phyloP scores from a whole-genome alignment of 805 yeast species.

The Candida ortonii region DNA sequence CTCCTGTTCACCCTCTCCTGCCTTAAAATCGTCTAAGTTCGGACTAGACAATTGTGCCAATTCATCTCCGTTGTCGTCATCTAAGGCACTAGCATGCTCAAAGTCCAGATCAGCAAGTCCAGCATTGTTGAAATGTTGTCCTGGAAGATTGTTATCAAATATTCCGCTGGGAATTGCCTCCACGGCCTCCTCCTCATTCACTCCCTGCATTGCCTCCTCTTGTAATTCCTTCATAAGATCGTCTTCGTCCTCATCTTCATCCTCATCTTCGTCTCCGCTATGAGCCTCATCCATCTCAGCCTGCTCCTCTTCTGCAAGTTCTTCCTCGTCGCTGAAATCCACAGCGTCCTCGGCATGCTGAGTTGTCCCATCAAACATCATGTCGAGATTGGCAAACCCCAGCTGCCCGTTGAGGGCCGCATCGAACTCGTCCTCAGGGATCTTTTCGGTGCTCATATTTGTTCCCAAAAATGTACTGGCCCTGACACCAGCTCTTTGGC shows the following conservation, averaged over 20 bases:
- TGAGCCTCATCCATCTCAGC: conserved; percentile 40
- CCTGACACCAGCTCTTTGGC: too few species aligned
- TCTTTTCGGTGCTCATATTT: too few species aligned
- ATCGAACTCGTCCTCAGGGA: conserved; percentile 35
- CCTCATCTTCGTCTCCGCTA: conserved; percentile 39
- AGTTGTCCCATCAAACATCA: conserved; percentile 46
- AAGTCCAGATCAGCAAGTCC: conserved; percentile 32
- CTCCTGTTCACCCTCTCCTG: conserved; percentile 27
- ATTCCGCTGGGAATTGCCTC: conserved; percentile 29
- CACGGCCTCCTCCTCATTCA: conserved; percentile 31
- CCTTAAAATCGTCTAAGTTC: conserved; percentile 1
- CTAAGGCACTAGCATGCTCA: conserved; percentile 27
- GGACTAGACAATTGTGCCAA: conserved; percentile 3
- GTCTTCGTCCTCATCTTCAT: conserved; percentile 33
- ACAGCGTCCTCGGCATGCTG: conserved; percentile 89
- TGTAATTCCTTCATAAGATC: conserved; percentile 39
- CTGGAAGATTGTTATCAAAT: conserved; percentile 33
- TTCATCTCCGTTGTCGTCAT: conserved; percentile 23
- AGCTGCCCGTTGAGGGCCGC: conserved; percentile 33
- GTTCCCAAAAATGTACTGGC: too few species aligned
- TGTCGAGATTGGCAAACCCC: conserved; percentile 29
- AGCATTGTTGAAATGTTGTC: conserved; percentile 23
- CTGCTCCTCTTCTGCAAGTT: conserved; percentile 82
- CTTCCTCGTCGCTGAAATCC: conserved; percentile 93
- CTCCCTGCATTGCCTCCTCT: conserved; percentile 37